phyloP scores from a whole-genome alignment of 2,329 filamentous ascomycete genomes.

The Akanthomyces dipterigenus region DNA sequence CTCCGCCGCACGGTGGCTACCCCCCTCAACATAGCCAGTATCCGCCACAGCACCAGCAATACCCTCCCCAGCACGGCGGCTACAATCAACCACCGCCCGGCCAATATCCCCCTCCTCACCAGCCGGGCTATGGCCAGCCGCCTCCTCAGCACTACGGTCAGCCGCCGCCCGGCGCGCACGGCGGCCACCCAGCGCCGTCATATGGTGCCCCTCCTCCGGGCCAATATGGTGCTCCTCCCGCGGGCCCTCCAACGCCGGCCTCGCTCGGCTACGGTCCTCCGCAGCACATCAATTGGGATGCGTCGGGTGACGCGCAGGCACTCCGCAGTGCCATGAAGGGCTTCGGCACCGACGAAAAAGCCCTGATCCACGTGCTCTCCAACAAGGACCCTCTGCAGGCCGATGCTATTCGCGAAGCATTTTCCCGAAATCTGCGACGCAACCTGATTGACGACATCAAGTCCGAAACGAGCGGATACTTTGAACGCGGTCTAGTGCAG shows the following conservation, averaged over 20 bases:
- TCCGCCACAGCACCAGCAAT: conserved; percentile 28
- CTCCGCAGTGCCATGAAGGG: conserved; percentile 86
- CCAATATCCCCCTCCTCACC: conserved; percentile 22
- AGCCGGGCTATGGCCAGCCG: conserved; percentile 20
- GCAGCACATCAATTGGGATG: conserved; percentile 64
- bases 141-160: conserved; percentile 23
- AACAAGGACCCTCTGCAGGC: conserved; percentile 74
- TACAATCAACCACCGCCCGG: conserved; percentile 22
- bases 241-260: conserved; percentile 51
- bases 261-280: conserved; percentile 69
- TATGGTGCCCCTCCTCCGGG: conserved; percentile 23
- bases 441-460: conserved; percentile 69
- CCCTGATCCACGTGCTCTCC: conserved; percentile 63
- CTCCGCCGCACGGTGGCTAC: conserved; percentile 27
- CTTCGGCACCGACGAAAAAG: conserved; percentile 80
- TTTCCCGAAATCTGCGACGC: conserved; percentile 56
- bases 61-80: conserved; percentile 26
- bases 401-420: conserved; percentile 59
- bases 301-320: conserved; percentile 59
- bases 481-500: conserved; percentile 67
- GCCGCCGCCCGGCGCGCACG: conserved; percentile 22
- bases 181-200: conserved; percentile 12
- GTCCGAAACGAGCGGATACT: conserved; percentile 68
- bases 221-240: conserved; percentile 35
- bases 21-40: conserved; percentile 21